A percentile compares a stretch with the other conserved stretches of the same genome.
phyloP scores from a whole-genome alignment of 352 stramenopile genomes.

The Phytopythium mirpurense region DNA sequence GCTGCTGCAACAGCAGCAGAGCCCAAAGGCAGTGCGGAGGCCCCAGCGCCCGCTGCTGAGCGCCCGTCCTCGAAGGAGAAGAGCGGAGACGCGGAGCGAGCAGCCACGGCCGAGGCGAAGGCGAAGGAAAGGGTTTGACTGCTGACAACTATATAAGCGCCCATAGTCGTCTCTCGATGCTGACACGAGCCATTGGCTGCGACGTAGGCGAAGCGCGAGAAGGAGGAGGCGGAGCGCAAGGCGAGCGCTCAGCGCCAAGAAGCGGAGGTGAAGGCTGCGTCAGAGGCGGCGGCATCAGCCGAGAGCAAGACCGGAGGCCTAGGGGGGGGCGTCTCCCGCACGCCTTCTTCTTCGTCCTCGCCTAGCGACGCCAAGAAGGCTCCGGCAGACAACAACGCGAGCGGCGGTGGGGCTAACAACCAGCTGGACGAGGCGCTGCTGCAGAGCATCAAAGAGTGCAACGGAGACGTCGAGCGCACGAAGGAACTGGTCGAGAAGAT shows the following conservation, averaged over 20 bases:
- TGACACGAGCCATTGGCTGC: background rate
- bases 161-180: too few relatives aligned
- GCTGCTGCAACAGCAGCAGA: constrained; percentile 8
- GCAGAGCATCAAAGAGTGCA: constrained; percentile 64
- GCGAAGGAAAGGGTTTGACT: constrained; percentile 34
- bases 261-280: constrained; percentile 20
- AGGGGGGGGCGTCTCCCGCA: constrained; percentile 14
- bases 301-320: constrained; percentile 33
- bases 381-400: constrained; percentile 34
- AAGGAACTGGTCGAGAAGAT: constrained; percentile 77
- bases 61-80: constrained; percentile 45
- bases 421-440: constrained; percentile 35
- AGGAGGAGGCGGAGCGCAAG: constrained; percentile 10
- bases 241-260: constrained; percentile 22
- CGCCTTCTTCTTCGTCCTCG: constrained; percentile 19
- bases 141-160: too few relatives aligned
- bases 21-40: constrained; percentile 16
- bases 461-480: constrained; percentile 68
- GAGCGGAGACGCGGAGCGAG: constrained; percentile 15
- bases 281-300: constrained; percentile 7
- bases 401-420: constrained; percentile 13
- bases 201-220: constrained; percentile 2
- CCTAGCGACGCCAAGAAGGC: constrained; percentile 22
- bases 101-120: constrained; percentile 43
- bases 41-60: constrained; percentile 12